Evolutionary conservation across 164 flowering plant species (phyloP), one percentile per base, ranked within the genome.

Genomic region (Vitis labrusca): DNA sequence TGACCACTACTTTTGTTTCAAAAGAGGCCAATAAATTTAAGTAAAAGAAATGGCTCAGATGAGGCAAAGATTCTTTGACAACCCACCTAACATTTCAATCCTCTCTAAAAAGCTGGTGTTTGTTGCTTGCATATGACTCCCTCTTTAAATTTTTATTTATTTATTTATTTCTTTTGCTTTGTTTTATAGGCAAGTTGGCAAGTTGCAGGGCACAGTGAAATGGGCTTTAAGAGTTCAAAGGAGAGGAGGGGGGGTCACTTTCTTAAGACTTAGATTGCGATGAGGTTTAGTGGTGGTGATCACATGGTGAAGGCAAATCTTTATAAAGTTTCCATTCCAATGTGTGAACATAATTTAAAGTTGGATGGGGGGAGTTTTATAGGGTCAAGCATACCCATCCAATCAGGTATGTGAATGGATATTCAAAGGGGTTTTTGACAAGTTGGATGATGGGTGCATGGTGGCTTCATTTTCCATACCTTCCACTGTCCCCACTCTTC

Each of bases 171-270:
- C 0, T 63, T 14, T 50, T 47, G 15, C 14, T 73, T 55, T 56
- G 8, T 68, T 69, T 51, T 51, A 2, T 62, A 3, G 63, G 8
- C 69, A 69, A 69, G 73, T 69, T 69, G 73, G 59, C 77, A 74
- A 69, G 37, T 64, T 69, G 77, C 66, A 64, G 2, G 29, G 57
- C 23, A 23, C 52, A 62, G 29, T 47, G 48, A 59, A 57, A 10
- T 59, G 16, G 60, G 68, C 76, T 50, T 52, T 30, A 63, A 37
- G 16, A 51, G 51, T 54, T 15, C 67, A 49, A 62, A 29, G 54
- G 29, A 59, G 73, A 53, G 6, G 44, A 32, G 44, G 70, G 65
- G 61, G 11, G 48, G 73, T 74, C 69, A 48, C 59, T 68, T 51
- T 68, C 72, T 29, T 17, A 8, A 61, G 60, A 57, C 68, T 68